Base-by-base conservation (phyloP, 306 rosid species). In the Pyrus communis region DNA sequence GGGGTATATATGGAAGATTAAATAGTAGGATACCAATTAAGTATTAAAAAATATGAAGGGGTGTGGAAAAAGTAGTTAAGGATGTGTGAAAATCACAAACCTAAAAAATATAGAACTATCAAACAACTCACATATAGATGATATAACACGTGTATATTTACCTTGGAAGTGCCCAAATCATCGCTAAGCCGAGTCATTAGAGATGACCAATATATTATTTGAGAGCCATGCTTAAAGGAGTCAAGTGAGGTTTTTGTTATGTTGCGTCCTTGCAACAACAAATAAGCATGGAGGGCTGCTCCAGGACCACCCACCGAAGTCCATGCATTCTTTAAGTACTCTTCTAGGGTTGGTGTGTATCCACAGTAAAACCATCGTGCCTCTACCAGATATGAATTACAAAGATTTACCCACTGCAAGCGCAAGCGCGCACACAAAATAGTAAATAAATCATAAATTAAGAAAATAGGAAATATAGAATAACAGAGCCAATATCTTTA, bases 121-220 rank as follows among this genome's bases (percentile, higher is more conserved):
- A 8, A 40, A 40, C 11, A 0, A 40, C 43, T 40, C 43, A 7
- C 10, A 38, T 7, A 38, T 38, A 38, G 54, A 7, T 49, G 54
- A 49, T 49, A 49, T 1, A 49, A 14, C 54, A 14, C 7, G 17
- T 40, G 14, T 4, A 46, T 22, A 58, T 9, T 58, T 76, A 83
- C 84, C 84, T 79, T 57, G 4, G 70, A 76, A 76, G 84, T 80
- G 18, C 84, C 82, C 45, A 84, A 70, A 74, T 84, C 84, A 27
- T 84, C 79, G 18, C 67, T 38, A 28, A 80, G 66, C 25, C 82
- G 64, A 22, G 82, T 63, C 4, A 73, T 8, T 23, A 84, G 54
- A 25, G 84, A 77, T 19, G 84, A 59, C 77, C 79, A 84, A 45
- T 73, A 64, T 61, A 77, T 43, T 1, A 80, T 64, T 35, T 77